phyloP scores from a whole-genome alignment of 768 basidiomycete genomes.

The Neoboletus brunneissimus region DNA sequence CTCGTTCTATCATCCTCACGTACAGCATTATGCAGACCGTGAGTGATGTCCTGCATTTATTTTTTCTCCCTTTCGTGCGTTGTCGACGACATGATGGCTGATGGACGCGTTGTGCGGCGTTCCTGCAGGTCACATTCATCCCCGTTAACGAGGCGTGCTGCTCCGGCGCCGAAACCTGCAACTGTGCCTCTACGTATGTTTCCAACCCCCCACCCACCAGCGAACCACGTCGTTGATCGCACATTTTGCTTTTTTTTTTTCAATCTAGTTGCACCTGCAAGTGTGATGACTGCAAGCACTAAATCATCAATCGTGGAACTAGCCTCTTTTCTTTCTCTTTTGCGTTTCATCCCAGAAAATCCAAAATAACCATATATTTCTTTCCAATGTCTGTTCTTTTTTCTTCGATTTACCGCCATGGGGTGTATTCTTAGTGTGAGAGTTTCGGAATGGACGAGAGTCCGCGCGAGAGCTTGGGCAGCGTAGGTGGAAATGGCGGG shows the following conservation, averaged over 20 bases:
- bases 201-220: background rate
- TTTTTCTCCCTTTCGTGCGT: background rate
- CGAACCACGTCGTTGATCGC: background rate
- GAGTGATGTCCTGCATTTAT: background rate
- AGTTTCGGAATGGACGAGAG: no score
- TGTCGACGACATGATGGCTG: background rate
- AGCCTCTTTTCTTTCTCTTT: no score
- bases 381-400: no score
- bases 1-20: background rate
- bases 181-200: constrained; percentile 7
- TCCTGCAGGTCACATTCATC: constrained; percentile 5
- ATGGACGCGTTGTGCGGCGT: background rate
- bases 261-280: constrained; percentile 11
- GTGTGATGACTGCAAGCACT: constrained; percentile 17
- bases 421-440: background rate
- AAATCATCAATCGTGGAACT: background rate
- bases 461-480: background rate
- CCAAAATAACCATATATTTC: background rate
- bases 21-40: constrained; percentile 20
- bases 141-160: constrained; percentile 17
- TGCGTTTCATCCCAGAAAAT: background rate
- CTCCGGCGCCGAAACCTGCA: background rate
- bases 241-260: no score
- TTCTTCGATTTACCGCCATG: background rate
- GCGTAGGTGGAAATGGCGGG: background rate